phyloP scores from a whole-genome alignment of 352 stramenopile species.

The Elongisporangium anandrum region DNA sequence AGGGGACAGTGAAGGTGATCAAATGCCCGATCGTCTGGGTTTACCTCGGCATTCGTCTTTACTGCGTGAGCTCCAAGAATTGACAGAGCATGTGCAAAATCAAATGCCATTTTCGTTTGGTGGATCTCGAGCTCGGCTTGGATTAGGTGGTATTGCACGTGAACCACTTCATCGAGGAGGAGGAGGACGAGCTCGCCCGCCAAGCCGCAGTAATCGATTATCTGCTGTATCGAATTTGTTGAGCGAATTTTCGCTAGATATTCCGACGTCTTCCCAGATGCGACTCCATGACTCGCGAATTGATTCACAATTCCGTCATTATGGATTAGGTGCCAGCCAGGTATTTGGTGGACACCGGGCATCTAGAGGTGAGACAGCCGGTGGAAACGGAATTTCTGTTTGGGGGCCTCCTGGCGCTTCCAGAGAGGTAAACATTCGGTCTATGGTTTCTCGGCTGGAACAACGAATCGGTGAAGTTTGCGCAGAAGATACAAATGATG shows the following conservation, averaged over 20 bases:
- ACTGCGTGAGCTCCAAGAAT: conserved; percentile 66
- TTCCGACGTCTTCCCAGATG: conserved; percentile 28
- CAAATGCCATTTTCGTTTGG: conserved; percentile 30
- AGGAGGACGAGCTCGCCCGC: conserved; percentile 42
- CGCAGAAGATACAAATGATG: conserved; percentile 21
- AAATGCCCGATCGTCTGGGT: conserved; percentile 32
- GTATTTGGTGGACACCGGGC: conserved; percentile 52
- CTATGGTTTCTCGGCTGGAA: conserved; percentile 69
- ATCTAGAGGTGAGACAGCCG: conserved; percentile 24
- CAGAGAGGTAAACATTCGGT: conserved; percentile 54
- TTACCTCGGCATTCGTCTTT: conserved; percentile 67
- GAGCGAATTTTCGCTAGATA: conserved; percentile 80
- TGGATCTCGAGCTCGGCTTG: conserved; percentile 22
- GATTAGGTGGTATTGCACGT: conserved; percentile 16
- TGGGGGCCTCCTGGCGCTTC: conserved; percentile 29
- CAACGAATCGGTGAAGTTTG: conserved; percentile 57
- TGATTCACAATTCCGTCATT: conserved; percentile 69
- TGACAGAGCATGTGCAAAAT: conserved; percentile 74
- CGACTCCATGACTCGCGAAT: background rate
- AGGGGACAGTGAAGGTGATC: conserved; percentile 11
- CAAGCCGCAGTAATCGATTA: conserved; percentile 55
- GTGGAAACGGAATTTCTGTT: conserved; percentile 17
- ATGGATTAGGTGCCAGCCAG: conserved; percentile 77
- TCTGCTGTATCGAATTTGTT: conserved; percentile 73
- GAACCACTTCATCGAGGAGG: conserved; percentile 41